Conservation (phyloP, 1,284 basidiomycete species). For the Salmacisia buchloeana region DNA sequence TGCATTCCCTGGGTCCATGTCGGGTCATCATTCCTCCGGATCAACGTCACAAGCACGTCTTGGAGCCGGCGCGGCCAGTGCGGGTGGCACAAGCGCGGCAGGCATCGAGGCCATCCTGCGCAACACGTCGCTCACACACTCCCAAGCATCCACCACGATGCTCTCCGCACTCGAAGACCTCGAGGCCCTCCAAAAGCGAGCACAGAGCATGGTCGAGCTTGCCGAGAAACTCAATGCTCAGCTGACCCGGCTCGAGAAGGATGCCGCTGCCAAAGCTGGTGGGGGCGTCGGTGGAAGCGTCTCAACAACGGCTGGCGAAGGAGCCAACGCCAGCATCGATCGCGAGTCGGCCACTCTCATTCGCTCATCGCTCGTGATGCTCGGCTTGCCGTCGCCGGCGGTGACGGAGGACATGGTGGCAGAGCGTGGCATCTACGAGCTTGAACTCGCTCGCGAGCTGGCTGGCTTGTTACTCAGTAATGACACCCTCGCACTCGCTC, state of each 20-base stretch:
- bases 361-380: conserved; percentile 75
- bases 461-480: conserved; percentile 65
- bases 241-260: conserved; percentile 60
- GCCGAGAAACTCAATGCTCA: conserved; percentile 82
- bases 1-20: neutral
- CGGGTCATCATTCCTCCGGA: neutral
- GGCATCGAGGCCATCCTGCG: conserved; percentile 12
- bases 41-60: neutral
- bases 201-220: conserved; percentile 81
- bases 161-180: conserved; percentile 77
- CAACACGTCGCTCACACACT: neutral
- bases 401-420: conserved; percentile 85
- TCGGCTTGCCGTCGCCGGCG: conserved; percentile 74
- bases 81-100: neutral
- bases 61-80: neutral
- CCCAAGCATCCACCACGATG: conserved; percentile 56
- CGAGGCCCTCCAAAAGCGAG: conserved; percentile 84
- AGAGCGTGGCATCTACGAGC: conserved; percentile 73
- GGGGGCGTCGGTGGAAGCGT: conserved; percentile 7
- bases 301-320: neutral
- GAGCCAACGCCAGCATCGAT: conserved; percentile 59
- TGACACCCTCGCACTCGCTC: neutral
- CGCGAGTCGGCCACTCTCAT: conserved; percentile 62
- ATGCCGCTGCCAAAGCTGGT: conserved; percentile 19
- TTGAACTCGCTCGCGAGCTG: conserved; percentile 77